Evolutionary conservation across 371 early-diverging fungal species (phyloP), one percentile per base, ranked within the genome.

Genomic region (Mucor irregularis): DNA sequence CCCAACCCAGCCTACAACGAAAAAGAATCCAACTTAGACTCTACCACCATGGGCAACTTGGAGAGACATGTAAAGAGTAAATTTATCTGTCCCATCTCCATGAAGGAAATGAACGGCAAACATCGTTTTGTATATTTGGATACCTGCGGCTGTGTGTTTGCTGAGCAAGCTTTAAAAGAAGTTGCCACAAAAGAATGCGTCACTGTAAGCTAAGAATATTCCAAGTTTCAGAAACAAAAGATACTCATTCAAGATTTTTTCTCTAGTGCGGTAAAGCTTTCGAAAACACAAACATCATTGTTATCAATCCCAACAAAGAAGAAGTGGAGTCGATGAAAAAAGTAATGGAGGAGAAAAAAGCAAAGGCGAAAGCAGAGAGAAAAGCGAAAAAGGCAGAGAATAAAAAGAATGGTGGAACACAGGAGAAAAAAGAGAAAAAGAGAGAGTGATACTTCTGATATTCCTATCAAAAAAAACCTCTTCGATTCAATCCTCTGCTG

Each of bases 71-170:
- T 80, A 50, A 78, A 74, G 58, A 66, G 87, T 19, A 80, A 66
- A 61, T 96, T 89, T 58, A 80, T 91, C 21, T 98, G 98, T 58
- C 97, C 98, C 0, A 75, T 98, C 11, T 90, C 96, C 0, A 76
- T 85, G 76, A 92, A 91, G 66, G 97, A 95, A 75, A 94, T 98
- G 94, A 95, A 92, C 62, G 97, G 96, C 10, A 90, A 90, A 50
- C 74, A 81, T 49, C 82, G 84, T 26, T 96, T 96, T 65, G 85
- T 89, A 14, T 92, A 85, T 66, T 55, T 89, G 25, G 74, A 80
- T 51, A 74, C 84, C 5, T 98, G 98, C 66, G 96, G 98, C 0
- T 94, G 94, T 64, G 94, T 90, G 6, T 74, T 95, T 66, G 90
- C 95, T 4, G 91, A 92, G 51, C 84, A 86, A 53, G 93, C 94